Evolutionary conservation across 345 rosid species (phyloP).

Genomic region (Triadica sebifera): DNA sequence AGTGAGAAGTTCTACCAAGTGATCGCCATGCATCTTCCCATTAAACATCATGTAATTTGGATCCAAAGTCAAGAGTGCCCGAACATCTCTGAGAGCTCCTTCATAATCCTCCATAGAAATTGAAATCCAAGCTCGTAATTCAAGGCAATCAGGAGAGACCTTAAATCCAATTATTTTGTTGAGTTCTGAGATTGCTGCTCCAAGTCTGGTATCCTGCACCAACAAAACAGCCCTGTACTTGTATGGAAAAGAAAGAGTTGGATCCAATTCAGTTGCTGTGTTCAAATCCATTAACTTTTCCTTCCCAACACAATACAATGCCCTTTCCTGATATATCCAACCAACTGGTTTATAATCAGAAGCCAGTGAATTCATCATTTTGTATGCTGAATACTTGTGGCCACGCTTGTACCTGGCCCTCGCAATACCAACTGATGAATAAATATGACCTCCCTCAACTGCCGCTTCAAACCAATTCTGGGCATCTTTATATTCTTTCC

Average conservation of each 20-base stretch:
- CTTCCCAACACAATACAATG: constrained; percentile 71
- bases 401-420: constrained; percentile 85
- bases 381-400: constrained; percentile 84
- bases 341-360: constrained; percentile 62
- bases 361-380: constrained; percentile 64
- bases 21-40: constrained; percentile 64
- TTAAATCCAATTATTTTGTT: constrained; percentile 72
- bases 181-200: constrained; percentile 72
- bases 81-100: constrained; percentile 70
- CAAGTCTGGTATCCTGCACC: constrained; percentile 66
- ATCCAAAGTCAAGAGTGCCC: constrained; percentile 81
- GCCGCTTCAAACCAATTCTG: constrained; percentile 76
- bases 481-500: constrained; percentile 88
- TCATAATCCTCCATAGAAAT: constrained; percentile 77
- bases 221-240: constrained; percentile 69
- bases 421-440: constrained; percentile 74
- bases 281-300: constrained; percentile 71
- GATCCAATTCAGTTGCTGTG: constrained; percentile 74
- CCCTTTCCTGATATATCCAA: constrained; percentile 93
- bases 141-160: constrained; percentile 82
- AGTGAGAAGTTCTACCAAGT: constrained; percentile 62
- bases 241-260: constrained; percentile 84
- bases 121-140: constrained; percentile 85
- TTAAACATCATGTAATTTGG: constrained; percentile 76
- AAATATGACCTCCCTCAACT: constrained; percentile 64